Evolutionary conservation across 1,284 basidiomycete genomes (phyloP).

Genomic region (Ceratobasidium sp.): DNA sequence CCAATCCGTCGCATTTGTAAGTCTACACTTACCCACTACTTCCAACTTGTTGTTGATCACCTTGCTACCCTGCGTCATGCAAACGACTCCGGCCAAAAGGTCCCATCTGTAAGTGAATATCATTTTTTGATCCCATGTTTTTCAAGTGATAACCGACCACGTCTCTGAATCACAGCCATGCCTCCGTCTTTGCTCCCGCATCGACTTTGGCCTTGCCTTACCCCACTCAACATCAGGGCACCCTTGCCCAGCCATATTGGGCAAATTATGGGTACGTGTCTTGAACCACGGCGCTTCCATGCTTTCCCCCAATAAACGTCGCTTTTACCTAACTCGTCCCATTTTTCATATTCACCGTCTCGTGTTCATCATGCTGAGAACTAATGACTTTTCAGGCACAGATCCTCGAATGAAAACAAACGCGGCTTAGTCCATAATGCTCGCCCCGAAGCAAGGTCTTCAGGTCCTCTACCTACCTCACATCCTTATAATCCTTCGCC

Average conservation of each 20-base stretch:
- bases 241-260: conserved; percentile 46
- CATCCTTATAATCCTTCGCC: conserved; percentile 25
- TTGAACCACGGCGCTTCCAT: conserved; percentile 37
- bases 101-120: conserved; percentile 41
- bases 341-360: conserved; percentile 8
- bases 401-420: conserved; percentile 23
- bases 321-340: conserved; percentile 29
- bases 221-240: conserved; percentile 27
- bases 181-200: conserved; percentile 23
- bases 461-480: conserved; percentile 14
- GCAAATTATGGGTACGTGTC: conserved; percentile 46
- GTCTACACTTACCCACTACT: background rate
- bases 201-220: conserved; percentile 19
- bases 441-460: conserved; percentile 9
- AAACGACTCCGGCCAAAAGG: conserved; percentile 40
- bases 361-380: conserved; percentile 2
- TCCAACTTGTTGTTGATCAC: conserved; percentile 7
- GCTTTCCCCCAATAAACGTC: conserved; percentile 35
- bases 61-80: conserved; percentile 1
- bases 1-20: conserved; percentile 22
- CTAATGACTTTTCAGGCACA: conserved; percentile 25
- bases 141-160: conserved; percentile 29
- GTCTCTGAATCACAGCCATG: conserved; percentile 23
- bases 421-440: conserved; percentile 8
- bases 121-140: conserved; percentile 45